phyloP scores from a whole-genome alignment of 108 stramenopile species.

The Phaeodactylum tricornutum region DNA sequence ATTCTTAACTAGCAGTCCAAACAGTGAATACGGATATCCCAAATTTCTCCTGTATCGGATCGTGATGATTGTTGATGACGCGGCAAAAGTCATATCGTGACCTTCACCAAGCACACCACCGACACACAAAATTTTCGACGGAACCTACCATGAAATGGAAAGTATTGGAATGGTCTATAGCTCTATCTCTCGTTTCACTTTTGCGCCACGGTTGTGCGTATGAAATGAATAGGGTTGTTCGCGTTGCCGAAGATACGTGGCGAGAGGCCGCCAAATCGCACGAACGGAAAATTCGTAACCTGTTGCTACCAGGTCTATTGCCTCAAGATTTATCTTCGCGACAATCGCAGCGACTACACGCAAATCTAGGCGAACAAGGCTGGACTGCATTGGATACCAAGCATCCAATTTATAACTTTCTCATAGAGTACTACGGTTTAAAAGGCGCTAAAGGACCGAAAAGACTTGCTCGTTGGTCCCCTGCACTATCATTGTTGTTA shows the following conservation, averaged over 20 bases:
- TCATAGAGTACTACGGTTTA: conserved; percentile 80
- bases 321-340: conserved; percentile 16
- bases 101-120: too few relatives aligned
- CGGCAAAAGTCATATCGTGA: too few relatives aligned
- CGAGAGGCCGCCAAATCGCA: conserved; percentile 24
- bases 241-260: conserved; percentile 28
- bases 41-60: too few relatives aligned
- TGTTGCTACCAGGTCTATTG: conserved; percentile 33
- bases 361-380: neutral
- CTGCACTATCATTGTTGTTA: conserved; percentile 26
- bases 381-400: conserved; percentile 51
- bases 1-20: neutral
- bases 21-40: neutral
- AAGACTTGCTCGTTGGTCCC: conserved; percentile 55
- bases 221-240: conserved; percentile 11
- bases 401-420: conserved; percentile 78
- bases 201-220: too few relatives aligned
- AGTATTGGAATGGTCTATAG: too few relatives aligned
- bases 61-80: too few relatives aligned
- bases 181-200: too few relatives aligned
- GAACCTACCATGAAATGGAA: too few relatives aligned
- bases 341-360: neutral
- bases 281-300: conserved; percentile 11
- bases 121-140: too few relatives aligned
- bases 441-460: conserved; percentile 54